phyloP scores from a whole-genome alignment of 2,329 filamentous ascomycete species.

The Pyrenophora seminiperda region DNA sequence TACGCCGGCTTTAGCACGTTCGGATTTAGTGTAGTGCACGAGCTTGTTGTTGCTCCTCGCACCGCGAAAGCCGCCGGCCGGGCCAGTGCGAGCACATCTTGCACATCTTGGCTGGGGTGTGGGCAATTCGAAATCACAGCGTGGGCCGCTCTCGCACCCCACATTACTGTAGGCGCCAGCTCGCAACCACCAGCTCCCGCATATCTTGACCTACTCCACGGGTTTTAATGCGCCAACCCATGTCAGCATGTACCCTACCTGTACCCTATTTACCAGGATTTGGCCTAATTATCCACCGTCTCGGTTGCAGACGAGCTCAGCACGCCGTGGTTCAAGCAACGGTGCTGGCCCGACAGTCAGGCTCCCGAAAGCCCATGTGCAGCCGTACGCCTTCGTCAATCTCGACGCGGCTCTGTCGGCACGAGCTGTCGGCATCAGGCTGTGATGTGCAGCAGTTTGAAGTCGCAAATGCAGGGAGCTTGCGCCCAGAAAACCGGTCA shows the following conservation, averaged over 20 bases:
- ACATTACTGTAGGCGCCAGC: conserved; percentile 11
- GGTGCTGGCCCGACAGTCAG: conserved; percentile 25
- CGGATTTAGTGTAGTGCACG: no score
- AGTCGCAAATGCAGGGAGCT: conserved; percentile 18
- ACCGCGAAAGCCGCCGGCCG: conserved; percentile 13
- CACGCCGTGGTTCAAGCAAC: conserved; percentile 20
- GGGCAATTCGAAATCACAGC: neutral
- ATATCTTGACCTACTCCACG: conserved; percentile 6
- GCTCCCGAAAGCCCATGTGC: conserved; percentile 22
- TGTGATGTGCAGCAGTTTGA: conserved; percentile 3
- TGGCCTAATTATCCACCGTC: conserved; percentile 16
- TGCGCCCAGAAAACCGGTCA: conserved; percentile 21
- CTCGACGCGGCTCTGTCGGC: conserved; percentile 31
- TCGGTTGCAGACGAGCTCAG: conserved; percentile 21
- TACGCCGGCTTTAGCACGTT: neutral
- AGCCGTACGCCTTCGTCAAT: conserved; percentile 19
- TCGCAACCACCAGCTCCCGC: conserved; percentile 8
- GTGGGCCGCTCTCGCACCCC: conserved; percentile 4
- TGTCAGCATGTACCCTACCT: conserved; percentile 5
- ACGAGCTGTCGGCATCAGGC: conserved; percentile 11
- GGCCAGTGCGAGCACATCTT: neutral
- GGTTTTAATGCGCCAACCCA: conserved; percentile 12
- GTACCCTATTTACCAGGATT: conserved; percentile 6
- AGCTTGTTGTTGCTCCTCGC: conserved; percentile 13
- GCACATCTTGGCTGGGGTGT: conserved; percentile 6